Evolutionary conservation across 306 rosid genomes (phyloP).

Genomic region (apple (Malus domestica)): DNA sequence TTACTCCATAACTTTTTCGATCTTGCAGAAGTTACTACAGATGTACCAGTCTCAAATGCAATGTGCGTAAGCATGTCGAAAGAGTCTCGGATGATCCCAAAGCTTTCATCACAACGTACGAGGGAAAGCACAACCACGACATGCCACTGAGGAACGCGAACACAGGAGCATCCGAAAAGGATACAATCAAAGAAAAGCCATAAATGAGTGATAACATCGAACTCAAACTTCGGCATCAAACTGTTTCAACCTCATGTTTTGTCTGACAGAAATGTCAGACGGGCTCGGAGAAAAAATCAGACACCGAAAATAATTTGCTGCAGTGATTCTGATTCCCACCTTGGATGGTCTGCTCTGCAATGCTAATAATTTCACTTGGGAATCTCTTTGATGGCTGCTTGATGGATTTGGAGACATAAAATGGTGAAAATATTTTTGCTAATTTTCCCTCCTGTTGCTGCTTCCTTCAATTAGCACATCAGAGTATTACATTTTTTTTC

Average conservation of each 20-base stretch:
- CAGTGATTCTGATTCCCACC: constrained; percentile 3
- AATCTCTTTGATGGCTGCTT: neutral
- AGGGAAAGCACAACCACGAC: constrained; percentile 92
- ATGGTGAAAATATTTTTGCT: neutral
- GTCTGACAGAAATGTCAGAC: neutral
- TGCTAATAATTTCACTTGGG: neutral
- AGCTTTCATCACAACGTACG: constrained; percentile 85
- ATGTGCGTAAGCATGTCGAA: constrained; percentile 82
- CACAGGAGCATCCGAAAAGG: constrained; percentile 42
- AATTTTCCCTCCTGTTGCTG: neutral
- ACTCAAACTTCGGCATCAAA: neutral
- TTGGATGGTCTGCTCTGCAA: constrained; percentile 4
- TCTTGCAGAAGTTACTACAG: constrained; percentile 84
- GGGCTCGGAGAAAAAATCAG: neutral
- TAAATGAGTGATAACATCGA: neutral
- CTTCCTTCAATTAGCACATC: neutral
- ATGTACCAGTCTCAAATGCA: constrained; percentile 76
- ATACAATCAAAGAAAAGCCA: constrained; percentile 21
- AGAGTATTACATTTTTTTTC: neutral
- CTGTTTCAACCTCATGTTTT: neutral
- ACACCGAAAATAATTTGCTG: neutral
- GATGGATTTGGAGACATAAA: neutral
- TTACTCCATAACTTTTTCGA: neutral
- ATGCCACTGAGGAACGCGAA: constrained; percentile 54
- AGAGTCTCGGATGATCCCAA: constrained; percentile 82